Evolutionary conservation across 805 yeast genomes (phyloP).

Genomic region (Yarrowia deformans): DNA sequence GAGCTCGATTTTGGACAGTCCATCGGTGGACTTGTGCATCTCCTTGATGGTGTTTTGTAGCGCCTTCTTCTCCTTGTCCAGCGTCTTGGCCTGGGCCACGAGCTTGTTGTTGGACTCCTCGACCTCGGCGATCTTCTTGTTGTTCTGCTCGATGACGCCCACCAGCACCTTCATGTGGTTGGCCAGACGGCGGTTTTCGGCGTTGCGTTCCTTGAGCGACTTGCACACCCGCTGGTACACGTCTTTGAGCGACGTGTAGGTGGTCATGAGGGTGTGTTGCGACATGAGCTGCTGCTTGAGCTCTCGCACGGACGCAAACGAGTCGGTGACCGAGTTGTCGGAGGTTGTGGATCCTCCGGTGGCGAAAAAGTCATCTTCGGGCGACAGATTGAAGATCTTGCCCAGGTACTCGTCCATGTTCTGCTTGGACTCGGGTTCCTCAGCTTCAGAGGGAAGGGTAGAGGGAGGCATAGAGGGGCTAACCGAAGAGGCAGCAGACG

Average conservation of each 20-base stretch:
- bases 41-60: constrained; percentile 37
- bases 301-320: constrained; percentile 39
- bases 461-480: background rate
- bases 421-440: constrained; percentile 17
- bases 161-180: constrained; percentile 38
- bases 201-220: constrained; percentile 39
- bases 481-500: constrained; percentile 11
- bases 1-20: constrained; percentile 36
- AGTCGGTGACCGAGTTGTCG: constrained; percentile 24
- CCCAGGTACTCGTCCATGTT: constrained; percentile 34
- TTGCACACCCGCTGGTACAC: constrained; percentile 47
- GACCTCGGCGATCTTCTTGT: constrained; percentile 24
- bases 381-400: constrained; percentile 24
- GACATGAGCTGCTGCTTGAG: constrained; percentile 44
- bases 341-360: background rate
- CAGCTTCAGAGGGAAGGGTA: background rate
- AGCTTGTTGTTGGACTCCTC: constrained; percentile 12
- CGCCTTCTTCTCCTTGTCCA: constrained; percentile 33
- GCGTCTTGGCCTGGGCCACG: background rate
- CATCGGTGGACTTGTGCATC: constrained; percentile 38
- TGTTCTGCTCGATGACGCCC: constrained; percentile 21
- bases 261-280: constrained; percentile 46
- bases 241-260: constrained; percentile 46
- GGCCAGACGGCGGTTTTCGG: constrained; percentile 27
- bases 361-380: constrained; percentile 33